Base-by-base conservation (phyloP, 306 rosid genomes). In the Ceratonia siliqua region DNA sequence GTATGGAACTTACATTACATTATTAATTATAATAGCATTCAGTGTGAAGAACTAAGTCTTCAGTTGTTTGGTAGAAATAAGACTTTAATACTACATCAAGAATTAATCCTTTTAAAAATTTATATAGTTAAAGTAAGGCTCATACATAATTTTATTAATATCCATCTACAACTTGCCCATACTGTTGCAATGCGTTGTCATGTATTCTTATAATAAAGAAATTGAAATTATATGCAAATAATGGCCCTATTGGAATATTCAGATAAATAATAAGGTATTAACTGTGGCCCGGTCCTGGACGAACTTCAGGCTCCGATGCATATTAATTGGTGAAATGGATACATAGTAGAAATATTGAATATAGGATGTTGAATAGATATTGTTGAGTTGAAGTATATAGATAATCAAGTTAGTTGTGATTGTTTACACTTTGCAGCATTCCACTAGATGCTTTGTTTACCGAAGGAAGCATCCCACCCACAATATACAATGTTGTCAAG, bases 401-500 rank as follows among this genome's bases (percentile, higher is more conserved):
- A 15, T n/a, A n/a, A n/a, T 6, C 6, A 49, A 48, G 15, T 9
- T 49, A 39, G 59, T 32, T 62, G 13, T 81, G 7, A 27, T 22
- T 17, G 18, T 45, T 45, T 65, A 74, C 85, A 92, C 96, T 45
- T 45, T 65, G 72, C 85, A 92, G 98, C 52, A 82, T 92, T 67
- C 68, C 91, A 11, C 80, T 92, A 1, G 90, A 79, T 14, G 61
- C 84, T 11, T 15, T 85, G 68, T 87, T 87, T 65, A 5, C 3
- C 0, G 90, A 83, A 85, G 87, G 94, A 66, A 90, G 33, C 57
- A 62, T 87, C 55, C 85, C 87, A 48, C 64, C 89, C 8, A 73
- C 88, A 1, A 36, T 77, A 15, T 88, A 90, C 79, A 88, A 84
- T 42, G 94, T 92, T 5, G 91, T 90, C 14, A 90, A 84, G 81